A percentile compares a stretch with the other conserved stretches of the same genome.
phyloP scores from a whole-genome alignment of 257 asterid species.

The Solanum sejunctum region DNA sequence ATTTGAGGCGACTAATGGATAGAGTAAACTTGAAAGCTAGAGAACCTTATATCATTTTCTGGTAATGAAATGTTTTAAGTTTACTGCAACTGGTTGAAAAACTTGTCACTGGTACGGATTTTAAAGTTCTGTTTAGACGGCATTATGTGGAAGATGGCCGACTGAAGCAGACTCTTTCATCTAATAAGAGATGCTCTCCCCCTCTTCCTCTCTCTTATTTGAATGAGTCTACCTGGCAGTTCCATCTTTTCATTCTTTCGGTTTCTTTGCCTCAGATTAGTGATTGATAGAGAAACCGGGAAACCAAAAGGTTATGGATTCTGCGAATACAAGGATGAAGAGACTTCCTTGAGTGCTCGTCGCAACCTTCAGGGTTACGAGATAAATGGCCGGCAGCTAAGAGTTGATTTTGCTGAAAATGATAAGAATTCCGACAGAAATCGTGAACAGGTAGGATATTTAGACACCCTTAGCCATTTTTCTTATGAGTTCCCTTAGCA shows the following conservation, averaged over 20 bases:
- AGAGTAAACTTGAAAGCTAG: neutral
- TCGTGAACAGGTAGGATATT: conserved; percentile 59
- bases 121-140: neutral
- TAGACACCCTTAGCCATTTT: neutral
- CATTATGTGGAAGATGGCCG: neutral
- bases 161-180: neutral
- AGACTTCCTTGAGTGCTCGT: conserved; percentile 92
- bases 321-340: conserved; percentile 96
- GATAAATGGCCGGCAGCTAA: conserved; percentile 86
- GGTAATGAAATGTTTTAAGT: neutral
- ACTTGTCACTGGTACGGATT: neutral
- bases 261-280: conserved; percentile 41
- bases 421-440: conserved; percentile 70
- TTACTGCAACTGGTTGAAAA: neutral
- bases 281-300: conserved; percentile 92
- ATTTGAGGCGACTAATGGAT: neutral
- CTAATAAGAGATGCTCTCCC: neutral
- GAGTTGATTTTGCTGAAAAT: conserved; percentile 95
- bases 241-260: neutral
- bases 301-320: conserved; percentile 96
- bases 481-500: neutral
- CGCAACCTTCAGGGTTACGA: conserved; percentile 88
- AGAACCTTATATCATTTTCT: neutral
- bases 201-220: neutral
- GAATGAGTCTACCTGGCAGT: neutral